Percentiles rank a stretch among this genome's conserved stretches.
Conservation (phyloP, 176 grass and related monocot species). For the Carex pumila region DNA sequence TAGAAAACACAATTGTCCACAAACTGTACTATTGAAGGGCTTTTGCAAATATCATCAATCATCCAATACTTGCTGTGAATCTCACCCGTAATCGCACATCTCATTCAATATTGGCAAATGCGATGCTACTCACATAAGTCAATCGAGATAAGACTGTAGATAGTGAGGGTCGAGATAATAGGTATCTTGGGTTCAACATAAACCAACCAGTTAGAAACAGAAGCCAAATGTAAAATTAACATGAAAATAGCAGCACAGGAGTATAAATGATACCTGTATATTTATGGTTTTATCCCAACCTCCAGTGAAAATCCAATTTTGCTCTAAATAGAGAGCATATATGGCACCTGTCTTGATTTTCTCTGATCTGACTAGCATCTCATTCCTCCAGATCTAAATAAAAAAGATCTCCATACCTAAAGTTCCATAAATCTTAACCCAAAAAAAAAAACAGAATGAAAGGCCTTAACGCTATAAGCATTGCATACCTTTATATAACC, state of each 20-base stretch:
- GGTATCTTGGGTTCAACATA: neutral
- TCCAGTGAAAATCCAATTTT: slow-evolving; percentile 63
- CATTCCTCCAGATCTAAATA: slow-evolving; percentile 80
- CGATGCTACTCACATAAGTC: neutral
- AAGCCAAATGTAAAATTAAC: neutral
- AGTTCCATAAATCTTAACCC: neutral
- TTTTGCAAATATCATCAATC: neutral
- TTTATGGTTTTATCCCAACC: slow-evolving; percentile 82
- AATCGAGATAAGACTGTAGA: neutral
- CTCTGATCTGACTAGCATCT: slow-evolving; percentile 59
- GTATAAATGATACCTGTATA: slow-evolving; percentile 49
- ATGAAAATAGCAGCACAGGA: neutral
- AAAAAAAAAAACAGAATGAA: neutral
- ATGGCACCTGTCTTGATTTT: slow-evolving; percentile 67
- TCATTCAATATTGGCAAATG: neutral
- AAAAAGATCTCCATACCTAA: neutral
- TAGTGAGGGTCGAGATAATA: neutral
- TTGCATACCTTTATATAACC: slow-evolving; percentile 72
- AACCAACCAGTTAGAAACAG: neutral
- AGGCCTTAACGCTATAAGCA: neutral
- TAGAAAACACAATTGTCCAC: neutral
- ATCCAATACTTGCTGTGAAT: neutral
- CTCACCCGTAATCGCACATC: neutral
- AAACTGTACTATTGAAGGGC: neutral
- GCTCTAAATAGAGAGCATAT: slow-evolving; percentile 53